Evolutionary conservation across 2,329 filamentous ascomycete species (phyloP), one percentile per base, ranked within the genome.

Genomic region (Phialophora verrucosa): DNA sequence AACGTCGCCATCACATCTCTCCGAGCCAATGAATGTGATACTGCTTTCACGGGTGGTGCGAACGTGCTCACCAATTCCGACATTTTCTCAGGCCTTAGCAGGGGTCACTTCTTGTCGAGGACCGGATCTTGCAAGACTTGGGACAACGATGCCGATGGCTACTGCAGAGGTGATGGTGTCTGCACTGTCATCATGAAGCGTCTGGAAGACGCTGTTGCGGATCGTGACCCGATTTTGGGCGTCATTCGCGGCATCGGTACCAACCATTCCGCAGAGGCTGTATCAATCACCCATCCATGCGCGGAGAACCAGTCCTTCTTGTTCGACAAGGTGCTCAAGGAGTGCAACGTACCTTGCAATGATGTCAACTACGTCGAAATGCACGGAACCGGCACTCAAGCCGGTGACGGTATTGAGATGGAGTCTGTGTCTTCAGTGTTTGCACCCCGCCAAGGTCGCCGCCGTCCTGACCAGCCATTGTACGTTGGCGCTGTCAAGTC

Each of bases 1-100:
- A 88, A 91, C 71, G 80, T 91, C 1, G 86, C 87, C 3, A 93
- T 91, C 78, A 89, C 88, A 7, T 87, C 91, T 0, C 82, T 93
- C 10, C 90, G 89, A 85, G 85, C 86, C 4, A 88, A 89, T 62
- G 91, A 95, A 71, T 92, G 90, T 69, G 91, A 95, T 74, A 93
- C 90, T 10, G 92, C 91, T 0, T 87, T 93, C 32, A 90, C 91
- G 2, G 92, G 92, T 65, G 92, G 92, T 68, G 81, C 91, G 23
- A 92, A 91, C 59, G 88, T 92, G 66, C 82, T 93, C 78, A 93
- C 90, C 60, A 93, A 92, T 78, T 90, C 91, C 0, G 91, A 93
- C 76, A 91, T 91, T 80, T 92, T 91, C 78, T 84, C 89, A 11
- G 90, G 90, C 71, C 81, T 94, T 7, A 90, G 88, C 74, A 87